Evolutionary conservation across 1,284 basidiomycete species (phyloP).

Genomic region (Athelia psychrophila): DNA sequence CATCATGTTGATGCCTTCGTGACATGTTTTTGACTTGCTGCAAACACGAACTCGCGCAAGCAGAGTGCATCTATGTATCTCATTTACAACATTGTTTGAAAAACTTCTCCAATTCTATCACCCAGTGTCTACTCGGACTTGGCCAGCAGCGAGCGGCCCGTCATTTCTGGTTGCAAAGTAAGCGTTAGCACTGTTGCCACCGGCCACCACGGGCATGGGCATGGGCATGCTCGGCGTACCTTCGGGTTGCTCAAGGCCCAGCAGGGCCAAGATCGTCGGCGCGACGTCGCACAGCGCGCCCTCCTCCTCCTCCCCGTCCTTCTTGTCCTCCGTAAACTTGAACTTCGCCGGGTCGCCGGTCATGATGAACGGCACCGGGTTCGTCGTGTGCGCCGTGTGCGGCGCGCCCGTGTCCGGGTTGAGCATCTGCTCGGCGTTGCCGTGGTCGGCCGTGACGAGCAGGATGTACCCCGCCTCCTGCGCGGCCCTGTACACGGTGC

Average conservation of each 20-base stretch:
- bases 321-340: constrained; percentile 44
- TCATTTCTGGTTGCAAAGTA: constrained; percentile 44
- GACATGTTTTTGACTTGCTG: too few relatives aligned
- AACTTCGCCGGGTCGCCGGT: constrained; percentile 55
- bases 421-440: constrained; percentile 88
- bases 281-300: constrained; percentile 87
- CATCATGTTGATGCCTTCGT: too few relatives aligned
- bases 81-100: too few relatives aligned
- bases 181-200: constrained; percentile 3
- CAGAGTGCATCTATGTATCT: too few relatives aligned
- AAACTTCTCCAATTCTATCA: background rate
- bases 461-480: constrained; percentile 83
- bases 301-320: constrained; percentile 55
- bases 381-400: constrained; percentile 84
- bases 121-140: constrained; percentile 1
- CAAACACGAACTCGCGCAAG: too few relatives aligned
- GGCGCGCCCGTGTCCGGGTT: constrained; percentile 81
- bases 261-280: constrained; percentile 76
- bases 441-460: constrained; percentile 88
- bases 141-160: constrained; percentile 49
- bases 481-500: constrained; percentile 82
- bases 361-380: constrained; percentile 81
- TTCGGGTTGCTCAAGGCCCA: constrained; percentile 42
- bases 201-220: background rate
- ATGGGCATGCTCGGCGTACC: constrained; percentile 36